Conservation (phyloP, 441 rosid species). For the Bocquillonia castaneifolia region DNA sequence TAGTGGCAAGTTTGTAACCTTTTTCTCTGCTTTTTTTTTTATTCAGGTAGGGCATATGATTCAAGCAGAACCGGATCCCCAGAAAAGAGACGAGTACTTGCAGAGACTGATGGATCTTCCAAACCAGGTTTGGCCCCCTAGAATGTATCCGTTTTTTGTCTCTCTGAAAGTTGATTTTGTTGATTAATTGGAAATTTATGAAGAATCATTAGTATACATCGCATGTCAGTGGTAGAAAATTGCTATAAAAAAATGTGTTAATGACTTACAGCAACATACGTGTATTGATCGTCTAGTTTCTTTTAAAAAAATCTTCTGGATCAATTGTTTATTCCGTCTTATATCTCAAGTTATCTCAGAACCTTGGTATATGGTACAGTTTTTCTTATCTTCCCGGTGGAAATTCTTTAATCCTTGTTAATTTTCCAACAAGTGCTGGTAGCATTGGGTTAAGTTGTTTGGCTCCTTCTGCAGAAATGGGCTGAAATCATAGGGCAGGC, state of each 20-base stretch:
- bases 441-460: constrained; percentile 14
- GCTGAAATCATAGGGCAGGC: constrained; percentile 93
- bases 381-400: background rate
- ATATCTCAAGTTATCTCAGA: background rate
- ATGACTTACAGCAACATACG: background rate
- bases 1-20: background rate
- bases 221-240: background rate
- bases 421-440: background rate
- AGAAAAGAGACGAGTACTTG: constrained; percentile 93
- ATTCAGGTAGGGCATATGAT: constrained; percentile 95
- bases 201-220: background rate
- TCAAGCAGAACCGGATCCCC: constrained; percentile 96
- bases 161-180: background rate
- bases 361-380: background rate
- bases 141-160: background rate
- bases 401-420: background rate
- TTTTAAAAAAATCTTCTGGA: background rate
- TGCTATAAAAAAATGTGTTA: background rate
- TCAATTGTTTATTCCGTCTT: background rate
- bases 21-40: background rate
- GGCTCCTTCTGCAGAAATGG: constrained; percentile 76
- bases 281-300: background rate
- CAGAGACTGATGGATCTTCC: constrained; percentile 97
- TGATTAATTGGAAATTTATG: background rate
- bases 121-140: constrained; percentile 53